Base-by-base conservation (phyloP, 2,329 filamentous ascomycete species). In the Leptosphaerulina australis region DNA sequence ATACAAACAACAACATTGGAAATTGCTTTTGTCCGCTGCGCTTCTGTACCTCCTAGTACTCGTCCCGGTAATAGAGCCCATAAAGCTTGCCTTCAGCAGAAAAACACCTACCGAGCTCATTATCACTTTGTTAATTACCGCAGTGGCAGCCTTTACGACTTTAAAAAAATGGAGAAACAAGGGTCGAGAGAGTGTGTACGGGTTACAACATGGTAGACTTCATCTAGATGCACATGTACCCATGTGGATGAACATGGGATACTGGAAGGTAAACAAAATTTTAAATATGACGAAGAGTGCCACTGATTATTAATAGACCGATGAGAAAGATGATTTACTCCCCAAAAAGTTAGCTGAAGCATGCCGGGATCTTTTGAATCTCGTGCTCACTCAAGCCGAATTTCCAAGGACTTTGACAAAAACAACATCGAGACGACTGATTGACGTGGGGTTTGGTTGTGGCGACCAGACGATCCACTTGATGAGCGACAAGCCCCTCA, bases 171-270 rank as follows among this genome's bases (percentile, higher is more conserved):
- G 26, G 14, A 20, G 14, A 3, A 25, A 33, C 20, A 43, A 44
- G 21, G 21, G 38, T 36, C 26, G 21, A 20, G 22, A 41, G n/a
- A 50, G 40, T 0, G 29, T 70, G 4, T 84, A 84, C 55, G 77
- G 78, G 1, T 68, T 84, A 5, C 78, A 81, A 14, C 82, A 84
- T 72, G 83, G 80, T 55, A 77, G 81, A 53, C 75, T 84, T 38
- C 83, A 84, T 58, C 55, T 82, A 17, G 67, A 74, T 14, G 62
- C 79, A 1, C 77, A 78, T 1, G 53, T 57, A 3, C 76, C 74
- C n/a, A 82, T 84, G 81, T 85, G 83, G 82, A 85, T 85, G 81
- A 85, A 84, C 48, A 78, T 85, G 70, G 83, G 82, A 0, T 84
- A 81, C 52, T 85, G 82, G 83, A 78, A 77, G 63, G 78, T 72